Base-by-base conservation (phyloP, 139 green algal genomes). In the Dunaliella primolecta region DNA sequence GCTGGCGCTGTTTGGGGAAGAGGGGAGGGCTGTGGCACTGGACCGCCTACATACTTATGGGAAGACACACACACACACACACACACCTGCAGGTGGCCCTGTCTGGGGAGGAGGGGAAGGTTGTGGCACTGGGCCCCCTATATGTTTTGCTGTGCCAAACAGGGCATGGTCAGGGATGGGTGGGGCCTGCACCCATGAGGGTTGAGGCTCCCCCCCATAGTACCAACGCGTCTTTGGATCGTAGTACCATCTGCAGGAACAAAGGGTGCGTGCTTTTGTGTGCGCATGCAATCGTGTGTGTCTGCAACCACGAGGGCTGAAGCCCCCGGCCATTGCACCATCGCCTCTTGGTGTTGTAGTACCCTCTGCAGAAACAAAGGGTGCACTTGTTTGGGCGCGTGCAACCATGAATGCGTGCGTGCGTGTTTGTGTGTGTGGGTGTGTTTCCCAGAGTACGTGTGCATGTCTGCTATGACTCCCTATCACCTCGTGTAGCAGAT, bases 261-360 rank as follows among this genome's bases (percentile, higher is more conserved):
- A 3, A 29, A 29, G 78, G 20, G 78, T 23, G 30, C 7, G n/a
- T 82, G 78, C 36, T 3, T 70, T 1, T 36, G 21, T 71, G 36
- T 71, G n/a, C 23, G 76, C 24, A 46, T 37, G 76, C 24, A 3
- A 24, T 2, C 11, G 76, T 55, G 76, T 55, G 76, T 38, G 33
- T n/a, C 25, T 84, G 75, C 29, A 91, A 93, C 94, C 94, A 97
- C 0, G 86, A 85, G 15, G 89, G 83, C 11, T 80, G 75, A 0
- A 93, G 93, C 0, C 96, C 92, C 0, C 94, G 93, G 2, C 94
- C 94, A 84, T 96, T 96, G 83, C 96, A 97, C 89, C 87, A 90
- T 0, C 78, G 24, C 27, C 89, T 93, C 71, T 93, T 93, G 25
- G 84, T 80, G 78, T 96, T 90, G 70, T 93, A 95, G 79, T 96